A percentile compares a stretch with the other conserved stretches of the same genome.
phyloP scores from a whole-genome alignment of 2,329 filamentous ascomycete species.

The Ophiocordyceps polyrhachis-furcata region DNA sequence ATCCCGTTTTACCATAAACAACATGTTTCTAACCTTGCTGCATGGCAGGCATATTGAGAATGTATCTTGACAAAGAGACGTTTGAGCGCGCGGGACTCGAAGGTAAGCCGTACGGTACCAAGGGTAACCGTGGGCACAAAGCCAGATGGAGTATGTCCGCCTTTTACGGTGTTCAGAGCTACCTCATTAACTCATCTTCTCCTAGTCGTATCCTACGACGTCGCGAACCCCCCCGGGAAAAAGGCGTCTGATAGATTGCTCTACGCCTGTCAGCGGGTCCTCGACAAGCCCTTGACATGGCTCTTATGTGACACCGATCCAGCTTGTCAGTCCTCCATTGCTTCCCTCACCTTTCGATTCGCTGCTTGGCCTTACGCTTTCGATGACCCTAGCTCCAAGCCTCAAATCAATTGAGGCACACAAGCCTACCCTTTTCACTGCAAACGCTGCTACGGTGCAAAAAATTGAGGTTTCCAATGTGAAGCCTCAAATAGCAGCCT shows the following conservation, averaged over 20 bases:
- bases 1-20: background rate
- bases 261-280: constrained; percentile 62
- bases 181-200: background rate
- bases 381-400: constrained; percentile 17
- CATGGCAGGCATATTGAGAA: constrained; percentile 41
- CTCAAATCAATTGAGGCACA: constrained; percentile 30
- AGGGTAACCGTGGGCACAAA: constrained; percentile 40
- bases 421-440: constrained; percentile 23
- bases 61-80: constrained; percentile 63
- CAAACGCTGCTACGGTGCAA: constrained; percentile 6
- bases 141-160: constrained; percentile 49
- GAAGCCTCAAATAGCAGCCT: constrained; percentile 8
- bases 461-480: constrained; percentile 7
- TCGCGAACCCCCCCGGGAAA: constrained; percentile 56
- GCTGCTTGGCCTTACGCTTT: background rate
- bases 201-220: constrained; percentile 62
- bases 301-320: constrained; percentile 48
- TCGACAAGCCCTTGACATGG: constrained; percentile 53
- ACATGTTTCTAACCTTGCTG: background rate
- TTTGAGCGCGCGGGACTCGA: constrained; percentile 71
- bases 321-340: constrained; percentile 7
- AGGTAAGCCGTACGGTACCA: constrained; percentile 45
- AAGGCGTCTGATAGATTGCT: constrained; percentile 63
- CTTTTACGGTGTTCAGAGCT: background rate
- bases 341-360: background rate